phyloP scores from a whole-genome alignment of 345 rosid genomes.

The Aurinia saxatilis region DNA sequence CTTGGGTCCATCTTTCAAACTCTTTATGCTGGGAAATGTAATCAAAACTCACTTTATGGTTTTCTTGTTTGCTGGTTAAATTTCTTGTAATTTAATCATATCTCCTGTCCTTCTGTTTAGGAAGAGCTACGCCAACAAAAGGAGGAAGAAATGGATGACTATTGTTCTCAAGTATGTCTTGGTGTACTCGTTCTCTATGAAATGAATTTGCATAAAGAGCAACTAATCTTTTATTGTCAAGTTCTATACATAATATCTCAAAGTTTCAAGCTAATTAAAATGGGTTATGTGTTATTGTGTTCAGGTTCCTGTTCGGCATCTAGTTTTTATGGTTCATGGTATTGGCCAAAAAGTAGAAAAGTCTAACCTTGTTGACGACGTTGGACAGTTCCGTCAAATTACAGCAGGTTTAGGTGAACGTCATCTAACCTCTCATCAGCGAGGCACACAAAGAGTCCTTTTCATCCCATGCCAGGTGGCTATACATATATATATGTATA shows the following conservation, averaged over 20 bases:
- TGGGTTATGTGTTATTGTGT: constrained; percentile 26
- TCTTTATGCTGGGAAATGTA: background rate
- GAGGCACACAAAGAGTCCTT: constrained; percentile 69
- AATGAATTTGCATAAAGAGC: background rate
- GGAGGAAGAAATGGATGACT: constrained; percentile 96
- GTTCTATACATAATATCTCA: background rate
- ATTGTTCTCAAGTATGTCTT: constrained; percentile 78
- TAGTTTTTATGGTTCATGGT: constrained; percentile 98
- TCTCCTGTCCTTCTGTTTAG: constrained; percentile 31
- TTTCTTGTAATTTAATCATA: background rate
- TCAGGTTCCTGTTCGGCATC: constrained; percentile 91
- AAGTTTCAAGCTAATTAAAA: background rate
- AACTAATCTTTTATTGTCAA: background rate
- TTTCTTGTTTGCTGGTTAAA: constrained; percentile 3
- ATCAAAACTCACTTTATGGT: background rate
- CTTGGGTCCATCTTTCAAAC: background rate
- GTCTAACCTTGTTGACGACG: constrained; percentile 96
- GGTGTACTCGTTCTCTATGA: background rate
- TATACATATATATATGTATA: background rate
- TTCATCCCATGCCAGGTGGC: constrained; percentile 94
- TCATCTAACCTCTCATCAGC: constrained; percentile 75
- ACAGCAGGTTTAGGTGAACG: constrained; percentile 68
- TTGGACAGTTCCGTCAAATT: constrained; percentile 74
- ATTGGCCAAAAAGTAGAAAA: constrained; percentile 98
- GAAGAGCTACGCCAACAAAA: constrained; percentile 79